phyloP scores from a whole-genome alignment of 257 asterid genomes.

The Asclepias syriaca region DNA sequence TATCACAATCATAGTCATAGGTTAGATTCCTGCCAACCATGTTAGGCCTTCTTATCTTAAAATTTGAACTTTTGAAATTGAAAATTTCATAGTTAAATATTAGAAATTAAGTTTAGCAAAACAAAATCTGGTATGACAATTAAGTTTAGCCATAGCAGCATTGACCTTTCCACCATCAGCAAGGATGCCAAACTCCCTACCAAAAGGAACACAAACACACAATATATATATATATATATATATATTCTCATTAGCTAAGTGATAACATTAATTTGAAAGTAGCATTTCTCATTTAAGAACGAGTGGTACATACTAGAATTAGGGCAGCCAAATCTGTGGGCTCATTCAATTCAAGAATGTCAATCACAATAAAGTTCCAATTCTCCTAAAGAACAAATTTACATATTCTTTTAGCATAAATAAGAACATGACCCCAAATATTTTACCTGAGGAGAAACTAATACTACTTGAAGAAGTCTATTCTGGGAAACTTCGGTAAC shows the following conservation, averaged over 20 bases:
- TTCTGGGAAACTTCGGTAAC: conserved; percentile 33
- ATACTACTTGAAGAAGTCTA: conserved; percentile 74
- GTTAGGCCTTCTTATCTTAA: no score
- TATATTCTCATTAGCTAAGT: neutral
- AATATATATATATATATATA: no score
- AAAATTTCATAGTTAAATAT: no score
- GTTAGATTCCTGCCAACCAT: no score
- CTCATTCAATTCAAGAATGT: neutral
- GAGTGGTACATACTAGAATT: neutral
- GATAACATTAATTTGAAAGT: neutral
- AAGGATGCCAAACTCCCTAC: neutral
- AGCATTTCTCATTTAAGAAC: neutral
- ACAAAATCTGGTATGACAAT: neutral
- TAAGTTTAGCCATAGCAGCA: neutral
- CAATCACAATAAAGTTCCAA: neutral
- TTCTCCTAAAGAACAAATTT: neutral
- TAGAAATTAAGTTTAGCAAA: no score
- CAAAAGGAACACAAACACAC: neutral
- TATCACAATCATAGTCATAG: no score
- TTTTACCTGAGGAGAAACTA: conserved; percentile 89
- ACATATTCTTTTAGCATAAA: neutral
- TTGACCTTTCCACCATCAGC: neutral
- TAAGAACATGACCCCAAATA: neutral
- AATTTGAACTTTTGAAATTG: no score
- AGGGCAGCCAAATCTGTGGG: neutral